These are phyloP conservation scores for Candida nemodendra DNA, from an alignment of 805 yeast genomes.

Conservation along the genomic window DNA sequence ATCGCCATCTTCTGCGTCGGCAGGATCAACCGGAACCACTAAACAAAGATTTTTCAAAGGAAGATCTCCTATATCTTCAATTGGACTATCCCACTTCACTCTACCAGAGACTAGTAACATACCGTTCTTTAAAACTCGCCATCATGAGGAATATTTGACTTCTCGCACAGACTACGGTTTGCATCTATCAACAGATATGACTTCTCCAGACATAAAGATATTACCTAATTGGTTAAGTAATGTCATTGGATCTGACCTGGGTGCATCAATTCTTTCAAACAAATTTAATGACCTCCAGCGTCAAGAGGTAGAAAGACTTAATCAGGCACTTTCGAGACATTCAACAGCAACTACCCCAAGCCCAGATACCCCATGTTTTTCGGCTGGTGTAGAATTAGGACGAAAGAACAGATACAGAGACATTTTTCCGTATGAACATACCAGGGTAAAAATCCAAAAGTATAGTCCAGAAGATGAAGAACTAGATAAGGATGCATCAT, in stretches of 20 bases:
- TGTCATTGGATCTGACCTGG: slow-evolving; percentile 35
- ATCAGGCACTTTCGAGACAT: slow-evolving; percentile 37
- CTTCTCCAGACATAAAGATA: slow-evolving; percentile 18
- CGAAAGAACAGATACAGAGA: slow-evolving; percentile 84
- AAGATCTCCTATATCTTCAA: slow-evolving; percentile 27
- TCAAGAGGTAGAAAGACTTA: slow-evolving; percentile 66
- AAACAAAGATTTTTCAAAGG: slow-evolving; percentile 10
- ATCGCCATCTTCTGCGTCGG: slow-evolving; percentile 23
- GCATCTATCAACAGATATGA: slow-evolving; percentile 23
- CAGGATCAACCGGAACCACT: slow-evolving; percentile 5
- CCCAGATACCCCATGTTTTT: slow-evolving; percentile 44
- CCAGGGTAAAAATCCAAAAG: slow-evolving; percentile 63
- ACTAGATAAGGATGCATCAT: slow-evolving; percentile 43
- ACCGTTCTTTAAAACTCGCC: slow-evolving; percentile 47
- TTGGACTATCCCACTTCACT: slow-evolving; percentile 50
- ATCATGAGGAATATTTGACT: slow-evolving; percentile 51
- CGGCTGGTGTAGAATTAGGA: slow-evolving; percentile 80
- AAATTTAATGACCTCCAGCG: slow-evolving; percentile 67
- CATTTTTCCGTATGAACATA: slow-evolving; percentile 82
- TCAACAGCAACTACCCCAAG: slow-evolving; percentile 16
- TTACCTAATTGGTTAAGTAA: slow-evolving; percentile 58
- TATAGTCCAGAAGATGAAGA: slow-evolving; percentile 20
- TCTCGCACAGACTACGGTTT: slow-evolving; percentile 27
- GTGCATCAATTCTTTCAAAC: slow-evolving; percentile 42
- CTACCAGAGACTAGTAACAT: slow-evolving; percentile 44